phyloP scores from a whole-genome alignment of 306 rosid genomes.

The Pyrus pyrifolia region DNA sequence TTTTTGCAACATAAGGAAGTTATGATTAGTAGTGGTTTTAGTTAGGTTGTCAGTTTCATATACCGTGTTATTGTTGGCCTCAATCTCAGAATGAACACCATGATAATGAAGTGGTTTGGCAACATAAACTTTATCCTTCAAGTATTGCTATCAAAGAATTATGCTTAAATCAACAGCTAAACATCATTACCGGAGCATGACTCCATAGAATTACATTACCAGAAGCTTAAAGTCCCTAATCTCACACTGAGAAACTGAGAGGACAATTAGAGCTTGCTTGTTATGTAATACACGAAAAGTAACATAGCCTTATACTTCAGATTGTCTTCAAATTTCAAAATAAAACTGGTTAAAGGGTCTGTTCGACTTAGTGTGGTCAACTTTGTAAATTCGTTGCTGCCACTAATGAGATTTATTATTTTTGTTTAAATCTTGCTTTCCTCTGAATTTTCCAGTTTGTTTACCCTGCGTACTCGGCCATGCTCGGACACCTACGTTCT shows the following conservation, averaged over 20 bases:
- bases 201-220: not conserved
- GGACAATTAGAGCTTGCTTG: not conserved
- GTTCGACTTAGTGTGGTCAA: not conserved
- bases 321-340: not conserved
- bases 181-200: not conserved
- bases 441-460: conserved; percentile 50
- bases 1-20: not conserved
- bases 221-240: not conserved
- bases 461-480: conserved; percentile 50
- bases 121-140: not conserved
- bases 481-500: conserved; percentile 67
- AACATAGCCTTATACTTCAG: not conserved
- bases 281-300: not conserved
- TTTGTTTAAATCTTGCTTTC: not conserved
- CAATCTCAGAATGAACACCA: not conserved
- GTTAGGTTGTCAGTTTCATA: not conserved
- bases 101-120: not conserved
- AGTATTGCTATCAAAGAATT: not conserved
- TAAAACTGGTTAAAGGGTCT: not conserved
- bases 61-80: not conserved
- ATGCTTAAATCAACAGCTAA: not conserved
- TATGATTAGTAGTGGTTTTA: not conserved
- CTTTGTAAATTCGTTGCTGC: not conserved
- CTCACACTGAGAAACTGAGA: not conserved
- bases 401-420: not conserved